Base-by-base conservation (phyloP, 2,329 filamentous ascomycete species). In the Grosmannia huntii region DNA sequence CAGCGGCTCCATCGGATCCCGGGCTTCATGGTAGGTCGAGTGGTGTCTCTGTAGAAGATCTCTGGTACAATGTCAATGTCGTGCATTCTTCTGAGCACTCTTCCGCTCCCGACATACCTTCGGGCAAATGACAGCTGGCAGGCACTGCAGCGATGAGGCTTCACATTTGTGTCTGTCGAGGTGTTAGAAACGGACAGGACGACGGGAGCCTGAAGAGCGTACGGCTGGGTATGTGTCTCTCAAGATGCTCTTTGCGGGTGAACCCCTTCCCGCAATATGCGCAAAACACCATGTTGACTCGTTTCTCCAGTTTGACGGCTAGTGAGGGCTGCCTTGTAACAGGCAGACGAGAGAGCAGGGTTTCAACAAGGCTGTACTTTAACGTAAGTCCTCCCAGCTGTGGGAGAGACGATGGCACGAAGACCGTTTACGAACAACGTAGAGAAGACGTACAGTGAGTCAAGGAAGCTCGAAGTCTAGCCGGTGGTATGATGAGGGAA, bases 181-280 rank as follows among this genome's bases (percentile, higher is more conserved):
- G 38, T 5, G 59, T 65, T 41, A 67, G 19, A 41, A 10, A 5
- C 23, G n/a, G 28, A 48, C n/a, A 11, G 21, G 19, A 9, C 38
- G 23, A 54, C 25, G 14, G 28, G 10, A 11, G 19, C 53, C 41
- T 4, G 9, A 16, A 6, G 25, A 14, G 68, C 77, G 69, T 65
- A 80, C 78, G 78, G 57, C 66, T 76, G 11, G 77, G 76, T 48
- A 81, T 73, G 60, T 80, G 78, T 62, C 78, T 73, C 63, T 81
- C 78, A n/a, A 80, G 67, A 65, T 81, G 78, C 63, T 81, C 78
- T 65, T 80, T 80, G 63, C 77, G 72, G 55, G 76, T 79, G 66
- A 81, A 81, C 64, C 68, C 70, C 68, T 77, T 79, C 58, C 77
- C 77, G 64, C 77, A 81, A 64, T 80, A 80, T 21, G 77, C 71